phyloP scores from a whole-genome alignment of 176 grass and related monocot genomes.

The Aegilops speltoides region DNA sequence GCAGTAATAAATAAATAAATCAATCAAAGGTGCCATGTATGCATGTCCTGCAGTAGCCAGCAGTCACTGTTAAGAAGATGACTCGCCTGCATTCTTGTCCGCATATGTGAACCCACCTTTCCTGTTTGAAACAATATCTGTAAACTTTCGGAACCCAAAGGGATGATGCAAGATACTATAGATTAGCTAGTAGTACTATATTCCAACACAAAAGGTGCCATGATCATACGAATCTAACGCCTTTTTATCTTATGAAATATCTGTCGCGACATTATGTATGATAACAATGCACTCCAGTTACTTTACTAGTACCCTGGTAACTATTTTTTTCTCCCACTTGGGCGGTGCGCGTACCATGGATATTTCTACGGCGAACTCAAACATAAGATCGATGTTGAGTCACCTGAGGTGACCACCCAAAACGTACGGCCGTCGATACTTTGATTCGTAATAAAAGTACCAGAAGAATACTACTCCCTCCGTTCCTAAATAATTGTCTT shows the following conservation, averaged over 20 bases:
- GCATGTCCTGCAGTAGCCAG: not conserved
- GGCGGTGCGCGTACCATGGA: not conserved
- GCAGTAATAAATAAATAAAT: too few relatives aligned
- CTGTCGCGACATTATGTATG: not conserved
- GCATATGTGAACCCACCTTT: not conserved
- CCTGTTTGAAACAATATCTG: conserved; percentile 4
- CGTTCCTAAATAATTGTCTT: too few relatives aligned
- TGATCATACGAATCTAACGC: conserved; percentile 23
- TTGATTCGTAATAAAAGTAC: not conserved
- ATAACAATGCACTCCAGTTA: conserved; percentile 22
- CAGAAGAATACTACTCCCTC: conserved; percentile 1
- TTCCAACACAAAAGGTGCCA: conserved; percentile 17
- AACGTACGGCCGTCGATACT: not conserved
- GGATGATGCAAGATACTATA: conserved; percentile 10
- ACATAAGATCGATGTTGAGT: not conserved
- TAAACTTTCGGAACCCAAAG: conserved; percentile 10
- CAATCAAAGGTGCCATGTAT: not conserved
- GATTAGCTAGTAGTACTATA: conserved; percentile 1
- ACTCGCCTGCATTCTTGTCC: conserved; percentile 21
- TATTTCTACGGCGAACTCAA: not conserved
- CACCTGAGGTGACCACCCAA: conserved; percentile 8
- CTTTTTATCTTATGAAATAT: conserved; percentile 35
- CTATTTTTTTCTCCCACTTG: not conserved
- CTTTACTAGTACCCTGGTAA: conserved; percentile 1
- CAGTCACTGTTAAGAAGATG: not conserved